Conservation (phyloP, 768 basidiomycete genomes). For the Nevesoporus exiguus region DNA sequence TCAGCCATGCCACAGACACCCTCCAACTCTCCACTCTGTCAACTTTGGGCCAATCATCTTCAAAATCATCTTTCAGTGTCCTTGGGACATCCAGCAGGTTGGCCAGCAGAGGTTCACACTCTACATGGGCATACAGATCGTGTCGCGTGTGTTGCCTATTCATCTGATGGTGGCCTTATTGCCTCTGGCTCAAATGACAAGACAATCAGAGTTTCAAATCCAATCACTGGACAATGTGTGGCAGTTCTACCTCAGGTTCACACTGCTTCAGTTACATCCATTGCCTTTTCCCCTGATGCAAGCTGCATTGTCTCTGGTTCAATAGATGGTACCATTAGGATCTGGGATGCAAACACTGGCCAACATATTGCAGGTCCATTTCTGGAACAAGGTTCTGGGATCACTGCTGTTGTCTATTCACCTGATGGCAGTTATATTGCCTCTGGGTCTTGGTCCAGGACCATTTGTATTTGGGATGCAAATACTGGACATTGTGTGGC, state of each 20-base stretch:
- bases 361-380: slow-evolving; percentile 12
- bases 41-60: slow-evolving; percentile 21
- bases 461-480: slow-evolving; percentile 18
- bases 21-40: slow-evolving; percentile 20
- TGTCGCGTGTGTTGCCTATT: slow-evolving; percentile 18
- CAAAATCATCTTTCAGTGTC: slow-evolving; percentile 11
- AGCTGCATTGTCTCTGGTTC: slow-evolving; percentile 15
- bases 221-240: slow-evolving; percentile 15
- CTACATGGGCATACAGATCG: slow-evolving; percentile 15
- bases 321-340: slow-evolving; percentile 8
- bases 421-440: slow-evolving; percentile 21
- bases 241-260: slow-evolving; percentile 5
- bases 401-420: slow-evolving; percentile 17
- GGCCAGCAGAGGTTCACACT: slow-evolving; percentile 18
- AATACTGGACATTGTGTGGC: slow-evolving; percentile 4
- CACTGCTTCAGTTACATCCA: not conserved
- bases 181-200: slow-evolving; percentile 25
- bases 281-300: slow-evolving; percentile 29
- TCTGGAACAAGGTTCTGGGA: slow-evolving; percentile 1
- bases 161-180: slow-evolving; percentile 21
- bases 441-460: slow-evolving; percentile 14
- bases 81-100: slow-evolving; percentile 6
- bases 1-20: slow-evolving; percentile 38
- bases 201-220: slow-evolving; percentile 20
- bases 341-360: slow-evolving; percentile 22